These are phyloP conservation scores for Ceratobasidium sp. DNA, from an alignment of 1,284 basidiomycete species.

Conservation along the genomic window DNA sequence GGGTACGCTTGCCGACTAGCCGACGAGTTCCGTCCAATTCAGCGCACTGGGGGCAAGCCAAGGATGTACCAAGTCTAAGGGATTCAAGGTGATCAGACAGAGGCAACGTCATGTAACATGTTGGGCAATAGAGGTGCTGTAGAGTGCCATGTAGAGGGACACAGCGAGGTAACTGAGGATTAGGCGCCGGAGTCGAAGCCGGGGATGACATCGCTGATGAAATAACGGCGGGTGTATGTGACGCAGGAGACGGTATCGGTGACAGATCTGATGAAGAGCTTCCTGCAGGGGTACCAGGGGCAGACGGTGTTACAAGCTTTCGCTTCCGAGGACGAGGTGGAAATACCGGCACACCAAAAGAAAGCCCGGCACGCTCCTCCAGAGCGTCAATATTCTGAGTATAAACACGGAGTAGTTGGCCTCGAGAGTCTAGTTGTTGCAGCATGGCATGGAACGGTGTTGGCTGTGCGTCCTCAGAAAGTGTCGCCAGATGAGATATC, in stretches of 20 bases:
- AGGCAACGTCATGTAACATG: conserved; percentile 75
- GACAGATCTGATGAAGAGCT: conserved; percentile 15
- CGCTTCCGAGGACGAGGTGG: conserved; percentile 33
- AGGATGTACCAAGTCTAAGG: conserved; percentile 62
- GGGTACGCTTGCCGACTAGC: conserved; percentile 77
- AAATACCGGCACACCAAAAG: conserved; percentile 69
- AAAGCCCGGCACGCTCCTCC: conserved; percentile 83
- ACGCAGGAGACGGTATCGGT: background rate
- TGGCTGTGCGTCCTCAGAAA: conserved; percentile 76
- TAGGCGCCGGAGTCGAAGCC: conserved; percentile 34
- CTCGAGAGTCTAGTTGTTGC: conserved; percentile 74
- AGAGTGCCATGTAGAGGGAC: conserved; percentile 92
- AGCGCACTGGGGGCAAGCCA: conserved; percentile 82
- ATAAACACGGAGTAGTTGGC: conserved; percentile 84
- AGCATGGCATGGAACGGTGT: conserved; percentile 85
- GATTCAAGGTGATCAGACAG: conserved; percentile 65
- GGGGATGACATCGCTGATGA: conserved; percentile 24
- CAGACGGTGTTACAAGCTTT: conserved; percentile 26
- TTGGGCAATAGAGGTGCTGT: conserved; percentile 77
- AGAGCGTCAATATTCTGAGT: conserved; percentile 96
- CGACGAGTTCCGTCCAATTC: conserved; percentile 72
- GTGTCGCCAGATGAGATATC: conserved; percentile 79
- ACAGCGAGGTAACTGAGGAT: conserved; percentile 61
- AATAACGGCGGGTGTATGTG: background rate
- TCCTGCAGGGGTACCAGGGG: background rate